A percentile compares a stretch with the other conserved stretches of the same genome.
phyloP scores from a whole-genome alignment of 169 alveolate species.

The Neospora caninum region DNA sequence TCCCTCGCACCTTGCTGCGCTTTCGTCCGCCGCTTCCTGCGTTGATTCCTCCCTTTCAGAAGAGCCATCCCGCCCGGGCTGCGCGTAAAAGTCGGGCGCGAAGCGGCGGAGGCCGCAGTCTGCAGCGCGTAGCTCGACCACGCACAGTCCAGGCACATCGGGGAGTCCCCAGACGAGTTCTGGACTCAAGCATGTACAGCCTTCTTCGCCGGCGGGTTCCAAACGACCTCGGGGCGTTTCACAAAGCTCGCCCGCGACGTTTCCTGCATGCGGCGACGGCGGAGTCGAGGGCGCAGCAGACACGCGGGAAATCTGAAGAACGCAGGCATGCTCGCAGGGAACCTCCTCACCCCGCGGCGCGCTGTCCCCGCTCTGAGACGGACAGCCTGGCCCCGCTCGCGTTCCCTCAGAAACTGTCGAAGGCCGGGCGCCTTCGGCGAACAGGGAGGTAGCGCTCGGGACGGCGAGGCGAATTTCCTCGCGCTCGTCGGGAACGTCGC shows the following conservation, averaged over 20 bases:
- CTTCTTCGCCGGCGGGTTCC: no score
- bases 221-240: no score
- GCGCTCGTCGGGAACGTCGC: not conserved
- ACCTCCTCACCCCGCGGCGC: no score
- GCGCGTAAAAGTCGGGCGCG: slow-evolving; percentile 15
- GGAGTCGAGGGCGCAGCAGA: not conserved
- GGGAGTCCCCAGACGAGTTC: not conserved
- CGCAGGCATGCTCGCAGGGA: not conserved
- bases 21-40: not conserved
- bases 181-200: not conserved
- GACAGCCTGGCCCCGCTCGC: no score
- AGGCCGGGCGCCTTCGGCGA: not conserved
- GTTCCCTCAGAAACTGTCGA: no score
- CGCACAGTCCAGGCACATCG: not conserved
- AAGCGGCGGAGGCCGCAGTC: not conserved
- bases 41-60: not conserved
- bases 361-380: no score
- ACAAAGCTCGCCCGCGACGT: not conserved
- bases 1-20: not conserved
- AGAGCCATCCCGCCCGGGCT: not conserved
- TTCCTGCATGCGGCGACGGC: not conserved
- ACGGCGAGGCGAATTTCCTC: not conserved
- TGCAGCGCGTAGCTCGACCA: not conserved
- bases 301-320: not conserved
- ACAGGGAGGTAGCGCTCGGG: not conserved